These are phyloP conservation scores for Neospermospora avenae DNA, from an alignment of 2,329 filamentous ascomycete species.

Conservation along the genomic window DNA sequence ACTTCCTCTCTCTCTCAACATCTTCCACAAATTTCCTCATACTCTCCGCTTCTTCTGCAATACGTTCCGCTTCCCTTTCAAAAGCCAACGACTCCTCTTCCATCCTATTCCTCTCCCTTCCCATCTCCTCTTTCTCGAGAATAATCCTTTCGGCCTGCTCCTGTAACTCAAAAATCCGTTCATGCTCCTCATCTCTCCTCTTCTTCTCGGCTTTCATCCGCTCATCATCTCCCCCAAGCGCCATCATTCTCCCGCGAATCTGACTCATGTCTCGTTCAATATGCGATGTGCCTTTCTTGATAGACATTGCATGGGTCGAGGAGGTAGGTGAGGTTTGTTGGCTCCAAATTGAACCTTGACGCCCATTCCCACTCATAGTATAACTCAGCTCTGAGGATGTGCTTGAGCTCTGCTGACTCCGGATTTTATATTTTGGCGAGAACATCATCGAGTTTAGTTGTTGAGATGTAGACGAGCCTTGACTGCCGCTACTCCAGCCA, in stretches of 20 bases:
- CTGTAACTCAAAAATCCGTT: constrained; percentile 3
- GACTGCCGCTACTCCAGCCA: neutral
- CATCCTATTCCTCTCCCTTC: constrained; percentile 6
- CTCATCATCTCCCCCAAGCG: neutral
- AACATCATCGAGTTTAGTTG: neutral
- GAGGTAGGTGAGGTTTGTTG: constrained; percentile 3
- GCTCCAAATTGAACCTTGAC: constrained; percentile 3
- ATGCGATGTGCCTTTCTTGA: neutral
- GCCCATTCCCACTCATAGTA: neutral
- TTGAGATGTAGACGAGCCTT: neutral
- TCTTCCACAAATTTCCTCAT: constrained; percentile 2
- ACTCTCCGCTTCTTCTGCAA: constrained; percentile 8
- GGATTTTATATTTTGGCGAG: neutral
- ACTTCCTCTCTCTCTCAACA: neutral
- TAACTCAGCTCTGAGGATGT: neutral
- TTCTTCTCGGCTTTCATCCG: neutral
- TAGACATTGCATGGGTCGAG: constrained; percentile 1
- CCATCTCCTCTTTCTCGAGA: constrained; percentile 9
- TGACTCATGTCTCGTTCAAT: constrained; percentile 1
- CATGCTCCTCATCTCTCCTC: neutral
- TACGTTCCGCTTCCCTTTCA: constrained; percentile 1
- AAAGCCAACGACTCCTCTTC: constrained; percentile 1
- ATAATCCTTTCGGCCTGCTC: constrained; percentile 5
- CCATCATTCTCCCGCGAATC: neutral
- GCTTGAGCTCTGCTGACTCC: neutral